These are phyloP conservation scores for Candida xiaguanensis DNA, from an alignment of 805 yeast species.

Conservation along the genomic window DNA sequence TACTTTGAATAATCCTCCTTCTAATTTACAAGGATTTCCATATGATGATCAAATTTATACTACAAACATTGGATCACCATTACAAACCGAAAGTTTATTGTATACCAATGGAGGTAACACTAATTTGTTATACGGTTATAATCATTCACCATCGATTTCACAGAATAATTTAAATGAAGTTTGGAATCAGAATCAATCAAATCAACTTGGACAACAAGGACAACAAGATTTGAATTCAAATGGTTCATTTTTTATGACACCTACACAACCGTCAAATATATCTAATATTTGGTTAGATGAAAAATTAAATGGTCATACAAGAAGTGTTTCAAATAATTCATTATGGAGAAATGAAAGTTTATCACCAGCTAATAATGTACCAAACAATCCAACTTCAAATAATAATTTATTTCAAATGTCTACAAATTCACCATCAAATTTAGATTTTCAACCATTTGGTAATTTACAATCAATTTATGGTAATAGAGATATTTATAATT, in stretches of 20 bases:
- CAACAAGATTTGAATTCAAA: conserved; percentile 1
- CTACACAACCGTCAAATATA: conserved; percentile 10
- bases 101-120: conserved; percentile 5
- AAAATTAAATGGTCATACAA: conserved; percentile 12
- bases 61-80: conserved; percentile 8
- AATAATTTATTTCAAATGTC: not conserved
- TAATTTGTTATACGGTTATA: conserved; percentile 8
- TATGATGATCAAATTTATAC: conserved; percentile 18
- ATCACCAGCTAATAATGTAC: conserved; percentile 1
- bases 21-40: conserved; percentile 15
- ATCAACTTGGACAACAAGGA: too few relatives aligned
- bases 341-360: conserved; percentile 21
- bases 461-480: conserved; percentile 6
- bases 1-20: not conserved
- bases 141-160: conserved; percentile 8
- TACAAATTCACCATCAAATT: not conserved
- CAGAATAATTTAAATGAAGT: conserved; percentile 7
- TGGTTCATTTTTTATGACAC: conserved; percentile 10
- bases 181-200: conserved; percentile 7
- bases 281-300: conserved; percentile 12
- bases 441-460: conserved; percentile 11
- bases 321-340: conserved; percentile 15
- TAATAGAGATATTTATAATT: not conserved
- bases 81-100: conserved; percentile 3
- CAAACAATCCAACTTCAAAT: not conserved